Conservation (phyloP, 139 green algal genomes). For the Spirogloea muscicola region DNA sequence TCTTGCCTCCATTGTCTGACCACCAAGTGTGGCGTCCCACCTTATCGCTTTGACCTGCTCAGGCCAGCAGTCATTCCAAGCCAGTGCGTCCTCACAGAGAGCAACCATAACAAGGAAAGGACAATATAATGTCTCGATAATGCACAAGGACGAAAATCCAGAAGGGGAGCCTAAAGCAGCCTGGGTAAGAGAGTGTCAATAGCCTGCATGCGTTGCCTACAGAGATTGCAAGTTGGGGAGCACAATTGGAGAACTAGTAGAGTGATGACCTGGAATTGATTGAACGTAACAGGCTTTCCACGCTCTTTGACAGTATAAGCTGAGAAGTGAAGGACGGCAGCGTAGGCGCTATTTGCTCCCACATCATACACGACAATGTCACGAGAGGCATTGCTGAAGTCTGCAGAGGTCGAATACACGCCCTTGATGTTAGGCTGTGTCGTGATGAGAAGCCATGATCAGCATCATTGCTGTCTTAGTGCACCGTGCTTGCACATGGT, state of each 20-base stretch:
- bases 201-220: neutral
- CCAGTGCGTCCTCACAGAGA: neutral
- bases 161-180: neutral
- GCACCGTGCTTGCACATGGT: neutral
- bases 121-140: neutral
- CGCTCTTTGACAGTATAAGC: conserved; percentile 68
- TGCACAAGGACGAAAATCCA: neutral
- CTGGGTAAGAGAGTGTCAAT: neutral
- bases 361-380: conserved; percentile 90
- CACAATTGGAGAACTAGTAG: neutral
- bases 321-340: conserved; percentile 78
- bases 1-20: conserved; percentile 73
- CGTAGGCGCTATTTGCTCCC: conserved; percentile 70
- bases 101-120: neutral
- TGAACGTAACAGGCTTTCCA: conserved; percentile 62
- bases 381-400: conserved; percentile 59
- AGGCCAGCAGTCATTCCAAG: neutral
- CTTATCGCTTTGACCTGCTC: conserved; percentile 76
- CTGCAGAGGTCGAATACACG: too few species aligned
- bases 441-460: neutral
- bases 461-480: too few species aligned
- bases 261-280: conserved; percentile 67
- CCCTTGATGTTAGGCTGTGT: neutral
- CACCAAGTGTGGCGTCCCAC: conserved; percentile 78
- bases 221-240: neutral